Base-by-base conservation (phyloP, 306 rosid genomes). In the Aeschynomene evenia region DNA sequence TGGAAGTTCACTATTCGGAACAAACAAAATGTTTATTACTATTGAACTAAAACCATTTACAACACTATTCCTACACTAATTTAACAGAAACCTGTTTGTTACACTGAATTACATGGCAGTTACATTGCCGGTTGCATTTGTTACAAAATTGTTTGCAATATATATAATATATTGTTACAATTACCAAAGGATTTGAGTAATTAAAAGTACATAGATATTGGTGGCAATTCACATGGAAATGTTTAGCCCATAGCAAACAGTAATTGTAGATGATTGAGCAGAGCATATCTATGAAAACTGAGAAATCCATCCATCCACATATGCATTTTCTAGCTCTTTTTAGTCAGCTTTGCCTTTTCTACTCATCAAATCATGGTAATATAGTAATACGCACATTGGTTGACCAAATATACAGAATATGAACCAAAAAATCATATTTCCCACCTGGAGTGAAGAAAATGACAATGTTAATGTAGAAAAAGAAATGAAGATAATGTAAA, bases 391-490 rank as follows among this genome's bases (percentile, higher is more conserved):
- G 14, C 93, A 85, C 97, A 89, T 91, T n/a, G 97, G 99, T 80
- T 95, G 99, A 15, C 99, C 99, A 42, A 95, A 84, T 49, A 95
- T 91, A 70, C 95, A 18, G 76, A 95, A 95, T 66, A 82, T 63
- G 88, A 89, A 89, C 99, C 99, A 95, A 78, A 95, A 91, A 61
- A 87, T 78, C 91, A 91, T 95, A 64, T 95, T 95, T 55, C 99
- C 99, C 53, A 87, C 96, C 99, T 95, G 83, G 29, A 24, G 66
- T 29, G 60, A 57, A 69, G 28, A 3, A 21, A 48, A 68, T 65
- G 12, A 58, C 9, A 21, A 66, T 45, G 21, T n/a, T 45, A 45
- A n/a, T 6, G 10, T 21, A 15, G 50, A 19, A 52, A n/a, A 29
- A 66, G 68, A 40, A 9, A 39, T 56, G 56, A 64, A 59, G 28